Conservation (phyloP, 73 alveolate species). For the Symbiodinium pilosum region DNA sequence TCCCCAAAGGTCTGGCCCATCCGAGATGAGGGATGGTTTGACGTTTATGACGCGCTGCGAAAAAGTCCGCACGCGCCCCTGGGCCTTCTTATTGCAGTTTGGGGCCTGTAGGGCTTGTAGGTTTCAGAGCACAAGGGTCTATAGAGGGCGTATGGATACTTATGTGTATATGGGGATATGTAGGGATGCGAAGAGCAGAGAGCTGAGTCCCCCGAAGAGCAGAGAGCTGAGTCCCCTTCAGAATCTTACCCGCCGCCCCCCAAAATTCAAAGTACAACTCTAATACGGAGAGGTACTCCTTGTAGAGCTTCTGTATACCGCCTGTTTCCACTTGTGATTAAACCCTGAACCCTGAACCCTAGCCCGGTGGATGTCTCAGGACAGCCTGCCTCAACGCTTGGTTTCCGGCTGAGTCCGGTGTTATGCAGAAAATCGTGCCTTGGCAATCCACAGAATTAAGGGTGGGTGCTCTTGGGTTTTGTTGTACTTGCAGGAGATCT, state of each 20-base stretch:
- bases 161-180: too few relatives aligned
- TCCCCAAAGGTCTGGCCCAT: conserved; percentile 85
- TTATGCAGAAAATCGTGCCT: conserved; percentile 26
- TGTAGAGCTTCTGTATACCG: not conserved
- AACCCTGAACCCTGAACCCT: too few relatives aligned
- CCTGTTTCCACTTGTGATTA: not conserved
- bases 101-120: not conserved
- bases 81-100: not conserved
- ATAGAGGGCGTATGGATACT: too few relatives aligned
- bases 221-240: too few relatives aligned
- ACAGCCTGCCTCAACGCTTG: conserved; percentile 68
- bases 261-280: too few relatives aligned
- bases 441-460: not conserved
- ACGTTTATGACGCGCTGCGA: conserved; percentile 61
- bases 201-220: too few relatives aligned
- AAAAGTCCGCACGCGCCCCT: conserved; percentile 62
- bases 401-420: conserved; percentile 79
- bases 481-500: too few relatives aligned
- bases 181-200: too few relatives aligned
- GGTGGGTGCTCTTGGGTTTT: not conserved
- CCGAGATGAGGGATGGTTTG: conserved; percentile 87
- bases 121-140: too few relatives aligned
- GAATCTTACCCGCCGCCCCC: too few relatives aligned
- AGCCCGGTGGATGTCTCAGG: too few relatives aligned
- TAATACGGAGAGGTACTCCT: too few relatives aligned